A percentile compares a stretch with the other conserved stretches of the same genome.
Evolutionary conservation across 768 basidiomycete species (phyloP).

Genomic region (Termitomyces sp.): DNA sequence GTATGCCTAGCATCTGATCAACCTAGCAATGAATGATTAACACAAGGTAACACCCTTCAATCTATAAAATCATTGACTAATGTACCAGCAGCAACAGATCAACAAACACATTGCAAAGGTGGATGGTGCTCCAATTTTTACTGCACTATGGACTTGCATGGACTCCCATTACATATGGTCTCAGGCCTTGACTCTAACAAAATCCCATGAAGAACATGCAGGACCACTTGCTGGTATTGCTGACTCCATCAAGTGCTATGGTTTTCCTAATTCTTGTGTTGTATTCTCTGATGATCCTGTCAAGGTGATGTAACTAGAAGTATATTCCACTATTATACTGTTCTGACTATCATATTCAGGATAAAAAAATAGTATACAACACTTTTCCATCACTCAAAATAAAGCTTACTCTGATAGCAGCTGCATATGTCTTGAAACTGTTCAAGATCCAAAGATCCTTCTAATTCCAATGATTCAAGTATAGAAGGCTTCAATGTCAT

Average conservation of each 20-base stretch:
- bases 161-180: conserved; percentile 13
- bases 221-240: not conserved
- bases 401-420: conserved; percentile 2
- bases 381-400: conserved; percentile 3
- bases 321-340: not conserved
- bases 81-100: conserved; percentile 8
- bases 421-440: not conserved
- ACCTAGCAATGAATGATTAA: conserved; percentile 19
- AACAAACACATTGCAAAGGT: conserved; percentile 22
- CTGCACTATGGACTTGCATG: conserved; percentile 24
- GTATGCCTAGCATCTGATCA: conserved; percentile 18
- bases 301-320: not conserved
- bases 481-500: too few relatives aligned
- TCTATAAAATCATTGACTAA: not conserved
- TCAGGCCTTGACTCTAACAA: conserved; percentile 19
- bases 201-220: conserved; percentile 10
- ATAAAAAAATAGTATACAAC: not conserved
- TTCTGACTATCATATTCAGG: not conserved
- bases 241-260: conserved; percentile 1
- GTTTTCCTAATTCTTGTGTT: not conserved
- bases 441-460: not conserved
- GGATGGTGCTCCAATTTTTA: conserved; percentile 18
- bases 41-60: conserved; percentile 16
- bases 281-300: conserved; percentile 10
- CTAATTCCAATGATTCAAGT: not conserved